Evolutionary conservation across 139 green algal species (phyloP), one percentile per base, ranked within the genome.

Genomic region (Edaphochlamys debaryana): DNA sequence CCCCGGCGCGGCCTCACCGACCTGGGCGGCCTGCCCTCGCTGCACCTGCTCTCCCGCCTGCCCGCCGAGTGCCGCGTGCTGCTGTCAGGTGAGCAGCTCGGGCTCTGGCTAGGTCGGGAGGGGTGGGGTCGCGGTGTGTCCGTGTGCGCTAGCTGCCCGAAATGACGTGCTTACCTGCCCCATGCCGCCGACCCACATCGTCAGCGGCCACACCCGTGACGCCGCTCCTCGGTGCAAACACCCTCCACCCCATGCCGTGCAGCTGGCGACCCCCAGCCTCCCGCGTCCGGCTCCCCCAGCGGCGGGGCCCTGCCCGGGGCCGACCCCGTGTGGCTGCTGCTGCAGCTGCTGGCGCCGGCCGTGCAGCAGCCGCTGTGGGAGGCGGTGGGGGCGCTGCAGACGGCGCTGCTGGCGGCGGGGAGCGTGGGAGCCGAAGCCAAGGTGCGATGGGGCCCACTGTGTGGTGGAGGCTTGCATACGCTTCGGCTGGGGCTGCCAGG

Each of bases 361-460:
- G 22, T 73, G 63, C 63, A 82, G 29, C 76, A n/a, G 41, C 76
- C 76, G 62, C 76, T 82, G 62, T 82, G 76, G 76, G 22, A 66
- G 76, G 42, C 63, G 42, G 34, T 73, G 8, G 4, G 32, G 6
- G 32, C 50, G 32, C 42, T 82, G 76, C 76, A 82, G 76, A 40
- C 70, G 32, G 63, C 41, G 2, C 22, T 82, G 76, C 30, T 74
- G 32, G 63, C 76, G 7, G 36, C 19, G 0, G 15, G 64, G 19
- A 3, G 3, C 38, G 41, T 72, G 22, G 60, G 75, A 8, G n/a
- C 30, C 5, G 40, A 72, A 38, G 63, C 30, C 75, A 71, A 71
- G 60, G 75, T 81, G 41, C 6, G 74, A 9, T 54, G 45, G 11
- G 11, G n/a, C n/a, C n/a, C n/a, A n/a, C n/a, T n/a, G n/a, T n/a